A percentile compares a stretch with the other conserved stretches of the same genome.
phyloP scores from a whole-genome alignment of 345 rosid species.

The Heritiera fomes region DNA sequence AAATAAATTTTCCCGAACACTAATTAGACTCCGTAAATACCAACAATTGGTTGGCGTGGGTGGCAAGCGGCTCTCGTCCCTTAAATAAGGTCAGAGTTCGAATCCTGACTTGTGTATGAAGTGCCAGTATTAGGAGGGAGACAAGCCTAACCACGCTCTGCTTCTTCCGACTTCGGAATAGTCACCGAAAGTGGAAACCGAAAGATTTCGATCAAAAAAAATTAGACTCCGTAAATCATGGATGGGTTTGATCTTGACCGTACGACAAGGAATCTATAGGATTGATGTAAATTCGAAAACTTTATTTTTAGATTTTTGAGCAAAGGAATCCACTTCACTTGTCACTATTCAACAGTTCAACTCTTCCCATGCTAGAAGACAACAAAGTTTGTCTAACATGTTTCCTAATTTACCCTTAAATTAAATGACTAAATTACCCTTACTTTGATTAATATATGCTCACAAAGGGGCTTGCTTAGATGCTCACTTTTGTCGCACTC shows the following conservation, averaged over 20 bases:
- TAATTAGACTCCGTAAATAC: slow-evolving; percentile 23
- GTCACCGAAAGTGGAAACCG: too few relatives aligned
- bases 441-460: neutral
- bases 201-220: too few relatives aligned
- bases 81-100: too few relatives aligned
- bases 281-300: neutral
- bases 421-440: neutral
- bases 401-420: neutral
- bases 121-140: too few relatives aligned
- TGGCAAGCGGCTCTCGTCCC: too few relatives aligned
- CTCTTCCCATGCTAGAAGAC: neutral
- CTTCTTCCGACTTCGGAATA: too few relatives aligned
- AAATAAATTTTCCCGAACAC: too few relatives aligned
- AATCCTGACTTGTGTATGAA: too few relatives aligned
- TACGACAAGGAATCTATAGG: neutral
- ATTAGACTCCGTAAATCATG: slow-evolving; percentile 27
- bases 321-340: neutral
- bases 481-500: neutral
- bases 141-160: too few relatives aligned
- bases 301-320: neutral
- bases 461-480: neutral
- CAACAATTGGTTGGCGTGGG: too few relatives aligned
- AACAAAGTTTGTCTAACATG: neutral
- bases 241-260: neutral
- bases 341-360: neutral